A percentile compares a stretch with the other conserved stretches of the same genome.
phyloP scores from a whole-genome alignment of 2,329 filamentous ascomycete species.

The Penicillium sp. region DNA sequence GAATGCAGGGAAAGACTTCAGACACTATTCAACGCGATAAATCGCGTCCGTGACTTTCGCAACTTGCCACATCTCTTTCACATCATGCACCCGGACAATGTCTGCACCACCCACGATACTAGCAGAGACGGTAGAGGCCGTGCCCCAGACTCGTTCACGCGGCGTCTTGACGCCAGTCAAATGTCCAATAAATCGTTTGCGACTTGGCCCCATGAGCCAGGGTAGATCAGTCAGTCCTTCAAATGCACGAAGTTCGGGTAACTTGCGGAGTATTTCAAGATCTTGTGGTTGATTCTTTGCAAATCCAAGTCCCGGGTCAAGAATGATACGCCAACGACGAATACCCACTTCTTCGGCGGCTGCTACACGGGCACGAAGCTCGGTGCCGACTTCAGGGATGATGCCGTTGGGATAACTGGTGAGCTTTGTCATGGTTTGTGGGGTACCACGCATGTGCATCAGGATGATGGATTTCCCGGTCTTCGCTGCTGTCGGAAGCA shows the following conservation, averaged over 20 bases:
- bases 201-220: conserved; percentile 83
- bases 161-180: conserved; percentile 70
- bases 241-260: conserved; percentile 54
- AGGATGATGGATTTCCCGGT: conserved; percentile 73
- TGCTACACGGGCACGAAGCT: conserved; percentile 63
- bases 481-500: conserved; percentile 73
- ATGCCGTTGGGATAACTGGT: conserved; percentile 65
- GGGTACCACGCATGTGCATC: conserved; percentile 91
- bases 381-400: conserved; percentile 57
- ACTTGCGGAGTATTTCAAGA: conserved; percentile 64
- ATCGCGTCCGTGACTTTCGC: conserved; percentile 89
- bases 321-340: conserved; percentile 84
- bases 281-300: conserved; percentile 80
- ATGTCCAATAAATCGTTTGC: conserved; percentile 81
- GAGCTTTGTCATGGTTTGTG: conserved; percentile 69
- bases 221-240: conserved; percentile 56
- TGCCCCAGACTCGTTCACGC: conserved; percentile 70
- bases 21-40: conserved; percentile 50
- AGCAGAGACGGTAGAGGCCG: conserved; percentile 78
- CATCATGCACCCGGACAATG: conserved; percentile 88
- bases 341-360: conserved; percentile 78
- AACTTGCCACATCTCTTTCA: conserved; percentile 76
- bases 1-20: not conserved
- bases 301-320: conserved; percentile 92
- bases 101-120: conserved; percentile 84